phyloP scores from a whole-genome alignment of 148 eudicot species.

The Rhododendron ovatum region DNA sequence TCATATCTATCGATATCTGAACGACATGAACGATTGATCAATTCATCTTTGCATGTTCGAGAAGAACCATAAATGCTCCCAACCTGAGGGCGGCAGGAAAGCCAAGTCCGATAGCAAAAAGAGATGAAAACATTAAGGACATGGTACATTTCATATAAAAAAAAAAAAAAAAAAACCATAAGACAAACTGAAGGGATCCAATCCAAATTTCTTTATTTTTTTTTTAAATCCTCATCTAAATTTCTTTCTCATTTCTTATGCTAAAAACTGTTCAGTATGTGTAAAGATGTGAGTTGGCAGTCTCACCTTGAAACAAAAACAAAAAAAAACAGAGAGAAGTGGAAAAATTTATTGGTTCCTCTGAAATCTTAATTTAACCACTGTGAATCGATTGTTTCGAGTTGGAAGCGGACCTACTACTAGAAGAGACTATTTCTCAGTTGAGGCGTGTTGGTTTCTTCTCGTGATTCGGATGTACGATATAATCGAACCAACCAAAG shows the following conservation, averaged over 20 bases:
- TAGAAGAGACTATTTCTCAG: neutral
- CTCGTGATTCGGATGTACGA: conserved; percentile 44
- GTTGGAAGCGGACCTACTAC: neutral
- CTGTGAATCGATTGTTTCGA: neutral
- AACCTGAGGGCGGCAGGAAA: no score
- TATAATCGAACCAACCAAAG: conserved; percentile 35
- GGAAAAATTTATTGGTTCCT: no score
- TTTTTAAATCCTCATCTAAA: no score
- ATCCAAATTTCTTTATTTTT: neutral
- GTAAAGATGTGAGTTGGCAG: neutral
- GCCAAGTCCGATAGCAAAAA: neutral
- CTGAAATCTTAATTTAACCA: neutral
- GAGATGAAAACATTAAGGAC: neutral
- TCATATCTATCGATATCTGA: no score
- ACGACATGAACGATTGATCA: no score
- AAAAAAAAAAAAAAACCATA: no score
- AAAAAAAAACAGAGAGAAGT: neutral
- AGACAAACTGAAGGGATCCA: neutral
- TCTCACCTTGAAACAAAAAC: neutral
- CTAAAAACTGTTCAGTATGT: neutral
- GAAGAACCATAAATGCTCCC: no score
- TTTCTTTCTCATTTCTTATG: neutral
- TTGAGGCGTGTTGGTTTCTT: neutral
- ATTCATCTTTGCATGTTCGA: no score
- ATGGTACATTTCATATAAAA: no score